These are phyloP conservation scores for Sporothrix pallida DNA, from an alignment of 2,329 filamentous ascomycete species.

Conservation along the genomic window DNA sequence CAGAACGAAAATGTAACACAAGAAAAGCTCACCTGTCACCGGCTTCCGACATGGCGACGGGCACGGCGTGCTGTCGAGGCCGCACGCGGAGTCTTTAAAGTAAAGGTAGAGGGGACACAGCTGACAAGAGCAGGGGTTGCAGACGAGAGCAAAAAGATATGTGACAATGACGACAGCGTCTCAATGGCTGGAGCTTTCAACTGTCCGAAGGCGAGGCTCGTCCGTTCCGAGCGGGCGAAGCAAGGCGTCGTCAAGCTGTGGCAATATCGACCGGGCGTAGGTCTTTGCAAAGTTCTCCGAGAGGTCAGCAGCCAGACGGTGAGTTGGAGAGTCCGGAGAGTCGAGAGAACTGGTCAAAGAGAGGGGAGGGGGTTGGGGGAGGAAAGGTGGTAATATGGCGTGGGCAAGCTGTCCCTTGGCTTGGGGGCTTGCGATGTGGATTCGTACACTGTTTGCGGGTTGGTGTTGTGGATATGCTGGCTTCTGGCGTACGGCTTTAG, in stretches of 20 bases:
- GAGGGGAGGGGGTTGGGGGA: slow-evolving; percentile 6
- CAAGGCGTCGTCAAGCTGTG: slow-evolving; percentile 19
- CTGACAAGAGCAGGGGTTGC: background rate
- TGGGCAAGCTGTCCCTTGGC: slow-evolving; percentile 1
- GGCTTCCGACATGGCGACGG: slow-evolving; percentile 43
- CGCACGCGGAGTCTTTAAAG: slow-evolving; percentile 11
- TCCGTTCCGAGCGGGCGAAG: slow-evolving; percentile 26
- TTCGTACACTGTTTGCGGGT: slow-evolving; percentile 14
- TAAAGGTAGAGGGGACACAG: background rate
- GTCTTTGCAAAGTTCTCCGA: slow-evolving; percentile 12
- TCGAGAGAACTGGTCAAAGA: background rate
- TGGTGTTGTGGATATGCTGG: slow-evolving; percentile 20
- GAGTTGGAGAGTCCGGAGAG: no score
- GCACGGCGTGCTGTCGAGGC: background rate
- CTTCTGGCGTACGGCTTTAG: slow-evolving; percentile 24
- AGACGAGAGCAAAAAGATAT: background rate
- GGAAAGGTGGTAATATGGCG: slow-evolving; percentile 15
- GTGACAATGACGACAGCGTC: slow-evolving; percentile 17
- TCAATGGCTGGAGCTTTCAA: background rate
- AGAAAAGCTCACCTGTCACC: slow-evolving; percentile 42
- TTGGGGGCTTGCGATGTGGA: slow-evolving; percentile 20
- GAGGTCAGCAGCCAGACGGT: background rate
- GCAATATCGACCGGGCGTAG: background rate
- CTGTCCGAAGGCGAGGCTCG: slow-evolving; percentile 20
- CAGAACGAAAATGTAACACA: background rate